phyloP scores from a whole-genome alignment of 768 basidiomycete species.

The Brasilioporus rufonigricans region DNA sequence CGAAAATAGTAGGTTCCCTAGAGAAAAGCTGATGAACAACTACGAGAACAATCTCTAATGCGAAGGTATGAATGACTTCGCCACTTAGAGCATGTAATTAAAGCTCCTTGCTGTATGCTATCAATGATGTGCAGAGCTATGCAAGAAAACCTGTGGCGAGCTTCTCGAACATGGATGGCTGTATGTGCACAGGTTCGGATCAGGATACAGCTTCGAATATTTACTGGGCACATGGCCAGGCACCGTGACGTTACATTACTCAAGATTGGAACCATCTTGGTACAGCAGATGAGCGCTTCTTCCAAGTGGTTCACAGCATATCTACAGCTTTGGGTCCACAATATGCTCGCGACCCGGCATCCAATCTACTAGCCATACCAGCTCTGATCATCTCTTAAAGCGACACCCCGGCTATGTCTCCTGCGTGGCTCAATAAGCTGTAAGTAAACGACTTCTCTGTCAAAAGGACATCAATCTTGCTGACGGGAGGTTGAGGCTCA shows the following conservation, averaged over 20 bases:
- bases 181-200: not conserved
- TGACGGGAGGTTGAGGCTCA: slow-evolving; percentile 5
- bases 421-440: slow-evolving; percentile 9
- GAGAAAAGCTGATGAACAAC: too few species aligned
- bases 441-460: not conserved
- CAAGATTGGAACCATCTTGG: too few species aligned
- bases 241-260: too few species aligned
- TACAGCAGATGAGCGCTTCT: too few species aligned
- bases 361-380: not conserved
- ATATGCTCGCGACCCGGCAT: not conserved
- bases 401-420: not conserved
- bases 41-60: too few species aligned
- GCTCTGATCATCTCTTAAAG: not conserved
- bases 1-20: too few species aligned
- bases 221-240: too few species aligned
- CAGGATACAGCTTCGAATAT: not conserved
- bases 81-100: too few species aligned
- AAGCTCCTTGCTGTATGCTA: too few species aligned
- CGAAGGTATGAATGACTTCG: too few species aligned
- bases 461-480: not conserved
- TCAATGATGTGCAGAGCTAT: not conserved
- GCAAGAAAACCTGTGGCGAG: not conserved
- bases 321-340: not conserved
- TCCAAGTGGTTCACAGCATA: not conserved
- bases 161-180: not conserved